Conservation (phyloP, 108 stramenopile species). For the Cyclostephanos tholiformis region DNA sequence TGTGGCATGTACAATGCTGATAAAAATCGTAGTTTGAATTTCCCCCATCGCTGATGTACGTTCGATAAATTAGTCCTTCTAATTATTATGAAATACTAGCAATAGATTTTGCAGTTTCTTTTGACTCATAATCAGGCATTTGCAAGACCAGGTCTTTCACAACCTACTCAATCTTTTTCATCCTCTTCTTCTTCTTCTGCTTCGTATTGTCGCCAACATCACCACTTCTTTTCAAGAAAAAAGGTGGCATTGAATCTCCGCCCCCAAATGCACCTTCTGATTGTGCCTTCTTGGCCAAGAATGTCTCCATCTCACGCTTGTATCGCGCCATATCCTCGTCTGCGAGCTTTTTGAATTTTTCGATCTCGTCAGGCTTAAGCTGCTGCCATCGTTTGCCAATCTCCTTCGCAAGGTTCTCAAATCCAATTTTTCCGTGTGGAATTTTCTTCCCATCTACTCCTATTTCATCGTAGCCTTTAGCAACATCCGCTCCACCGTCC, state of each 20-base stretch:
- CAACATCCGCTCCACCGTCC: not conserved
- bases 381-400: slow-evolving; percentile 78
- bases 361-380: slow-evolving; percentile 45
- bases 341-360: slow-evolving; percentile 65
- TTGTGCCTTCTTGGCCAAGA: slow-evolving; percentile 11
- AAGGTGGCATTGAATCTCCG: not conserved
- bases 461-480: slow-evolving; percentile 29
- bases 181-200: not conserved
- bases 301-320: slow-evolving; percentile 70
- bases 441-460: slow-evolving; percentile 31
- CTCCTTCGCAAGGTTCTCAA: slow-evolving; percentile 71
- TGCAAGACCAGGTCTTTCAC: no score
- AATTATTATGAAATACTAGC: no score
- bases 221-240: not conserved
- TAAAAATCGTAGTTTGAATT: no score
- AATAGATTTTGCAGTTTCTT: no score
- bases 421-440: slow-evolving; percentile 80
- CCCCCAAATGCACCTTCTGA: not conserved
- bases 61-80: no score
- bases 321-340: slow-evolving; percentile 73
- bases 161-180: not conserved
- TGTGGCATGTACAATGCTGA: no score
- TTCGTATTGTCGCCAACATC: not conserved
- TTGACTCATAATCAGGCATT: not conserved
- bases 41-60: no score